Evolutionary conservation across 139 green algal species (phyloP), one percentile per base, ranked within the genome.

Genomic region (Chlorella vulgaris): DNA sequence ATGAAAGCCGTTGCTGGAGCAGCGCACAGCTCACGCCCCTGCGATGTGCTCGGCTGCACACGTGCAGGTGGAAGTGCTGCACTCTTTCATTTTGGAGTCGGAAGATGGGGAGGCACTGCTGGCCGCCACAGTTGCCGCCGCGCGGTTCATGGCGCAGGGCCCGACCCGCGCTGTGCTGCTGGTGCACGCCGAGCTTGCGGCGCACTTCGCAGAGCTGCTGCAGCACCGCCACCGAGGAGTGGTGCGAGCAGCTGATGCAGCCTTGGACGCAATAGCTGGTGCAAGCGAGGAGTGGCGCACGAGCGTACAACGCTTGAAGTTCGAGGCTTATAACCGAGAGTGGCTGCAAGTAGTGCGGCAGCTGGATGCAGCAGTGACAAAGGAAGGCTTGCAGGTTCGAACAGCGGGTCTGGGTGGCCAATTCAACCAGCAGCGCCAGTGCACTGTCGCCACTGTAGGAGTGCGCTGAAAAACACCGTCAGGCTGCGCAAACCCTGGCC

Each of bases 71-170:
- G 80, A 84, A 53, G 83, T 83, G 61, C 84, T 94, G 73, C 88
- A 91, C 63, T 60, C 76, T 0, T 60, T 92, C 38, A 89, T 94
- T 84, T 77, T 70, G 21, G 86, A 91, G 33, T 93, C 93, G 85
- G 93, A 94, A 86, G 90, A 95, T 33, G 92, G 96, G 42, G 91
- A 98, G 39, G 92, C 96, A 84, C 93, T 96, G 76, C 81, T 98
- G 80, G 92, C 90, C 83, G 86, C 86, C 47, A 73, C 84, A 2
- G 93, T 90, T 43, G 82, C 94, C 0, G 90, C 94, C 67, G 74
- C 90, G 39, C 90, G 89, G 68, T 87, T 95, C 66, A 85, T 95
- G 62, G 76, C 89, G 66, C 89, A 88, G 60, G 74, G 89, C 28
- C 71, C 84, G 33, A 95, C 88, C 7, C 85, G 85, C 1, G 75